Base-by-base conservation (phyloP, 75 land plant genomes). In the Picea glauca region DNA sequence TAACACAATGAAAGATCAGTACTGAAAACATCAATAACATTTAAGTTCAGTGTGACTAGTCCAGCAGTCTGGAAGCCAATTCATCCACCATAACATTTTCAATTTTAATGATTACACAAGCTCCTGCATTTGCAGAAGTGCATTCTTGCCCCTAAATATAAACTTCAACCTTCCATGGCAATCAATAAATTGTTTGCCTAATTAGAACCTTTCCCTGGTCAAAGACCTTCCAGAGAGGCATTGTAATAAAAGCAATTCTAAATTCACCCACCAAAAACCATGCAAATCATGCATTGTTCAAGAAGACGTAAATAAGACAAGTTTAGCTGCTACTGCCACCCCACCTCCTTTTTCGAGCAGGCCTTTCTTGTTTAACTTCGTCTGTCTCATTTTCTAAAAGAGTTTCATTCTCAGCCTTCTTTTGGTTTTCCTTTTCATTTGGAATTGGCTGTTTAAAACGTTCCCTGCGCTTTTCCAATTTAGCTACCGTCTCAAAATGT, bases 331-430 rank as follows among this genome's bases (percentile, higher is more conserved):
- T 70, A 50, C 77, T 83, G 33, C 88, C 76, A 14, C 84, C 87
- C 99, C 99, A 96, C 84, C 97, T 85, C 72, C 99, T 76, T 78
- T 94, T 96, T 50, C 99, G 80, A 17, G 99, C 90, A 33, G 99
- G 99, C 17, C 99, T 87, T 79, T 96, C 99, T 35, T 84, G 89
- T 80, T 95, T 96, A 57, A 95, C 77, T 57, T 86, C 92, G 64
- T 80, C 83, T 17, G 79, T 62, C 46, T 78, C 76, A 75, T 82
- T 67, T 75, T 90, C 92, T 59, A 86, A 70, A 33, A 78, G 40
- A 31, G 72, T 62, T 79, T 91, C 96, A 74, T 78, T 78, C 50
- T 88, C 91, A 43, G 74, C 75, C 75, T 80, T 89, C 58, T 78
- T 84, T 18, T 77, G 78, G 14, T 70, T 61, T 20, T 91, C 89